Evolutionary conservation across 2,329 filamentous ascomycete genomes (phyloP).

Genomic region (Aureobasidium sp.): DNA sequence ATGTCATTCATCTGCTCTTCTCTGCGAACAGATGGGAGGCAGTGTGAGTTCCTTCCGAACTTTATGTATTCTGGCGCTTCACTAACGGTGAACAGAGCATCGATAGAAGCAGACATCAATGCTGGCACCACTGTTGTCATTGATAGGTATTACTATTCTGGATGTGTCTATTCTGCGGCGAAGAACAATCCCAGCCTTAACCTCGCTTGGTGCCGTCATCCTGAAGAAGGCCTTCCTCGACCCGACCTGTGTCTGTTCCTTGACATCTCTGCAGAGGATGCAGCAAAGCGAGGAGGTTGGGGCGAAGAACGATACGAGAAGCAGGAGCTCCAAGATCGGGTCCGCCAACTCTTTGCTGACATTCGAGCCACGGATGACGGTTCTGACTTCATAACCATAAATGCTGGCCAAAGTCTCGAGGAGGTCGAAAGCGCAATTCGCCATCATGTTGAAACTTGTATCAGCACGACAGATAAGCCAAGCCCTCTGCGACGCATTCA

Average conservation of each 20-base stretch:
- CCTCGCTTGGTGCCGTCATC: constrained; percentile 73
- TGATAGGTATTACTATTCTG: constrained; percentile 93
- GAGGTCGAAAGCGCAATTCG: constrained; percentile 40
- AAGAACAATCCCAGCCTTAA: constrained; percentile 66
- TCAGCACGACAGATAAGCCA: constrained; percentile 12
- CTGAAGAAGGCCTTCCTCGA: constrained; percentile 77
- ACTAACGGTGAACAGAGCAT: constrained; percentile 23
- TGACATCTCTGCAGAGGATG: constrained; percentile 67
- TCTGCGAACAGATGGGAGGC: constrained; percentile 86
- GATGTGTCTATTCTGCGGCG: constrained; percentile 86
- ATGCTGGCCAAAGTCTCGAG: constrained; percentile 48
- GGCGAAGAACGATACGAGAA: constrained; percentile 86
- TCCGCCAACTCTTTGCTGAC: constrained; percentile 63
- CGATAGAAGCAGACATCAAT: constrained; percentile 43
- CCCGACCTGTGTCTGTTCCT: constrained; percentile 87
- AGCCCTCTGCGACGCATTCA: constrained; percentile 13
- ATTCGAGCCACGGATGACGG: constrained; percentile 43
- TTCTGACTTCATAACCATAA: constrained; percentile 47
- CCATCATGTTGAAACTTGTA: constrained; percentile 20
- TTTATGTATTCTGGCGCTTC: neutral
- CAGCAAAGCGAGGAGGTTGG: constrained; percentile 73
- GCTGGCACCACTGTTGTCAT: constrained; percentile 70
- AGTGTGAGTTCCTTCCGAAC: constrained; percentile 27
- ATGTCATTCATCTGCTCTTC: constrained; percentile 84
- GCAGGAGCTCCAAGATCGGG: constrained; percentile 70